Percentiles rank a stretch among this genome's conserved stretches.
Evolutionary conservation across 176 grass and related monocot genomes (phyloP).

Genomic region (Triticum turgidum): DNA sequence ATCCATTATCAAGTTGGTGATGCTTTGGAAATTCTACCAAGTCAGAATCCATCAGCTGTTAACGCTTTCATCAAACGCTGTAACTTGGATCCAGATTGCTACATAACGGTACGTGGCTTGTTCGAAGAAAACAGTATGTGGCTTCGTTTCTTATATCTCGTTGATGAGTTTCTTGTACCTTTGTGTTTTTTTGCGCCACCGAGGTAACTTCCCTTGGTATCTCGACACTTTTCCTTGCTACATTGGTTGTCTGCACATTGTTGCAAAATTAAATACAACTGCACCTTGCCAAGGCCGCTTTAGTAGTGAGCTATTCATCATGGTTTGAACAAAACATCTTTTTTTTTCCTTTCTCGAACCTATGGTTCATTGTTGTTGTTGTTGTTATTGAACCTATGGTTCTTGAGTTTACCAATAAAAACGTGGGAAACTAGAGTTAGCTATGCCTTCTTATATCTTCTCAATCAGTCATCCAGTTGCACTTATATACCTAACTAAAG

Average conservation of each 20-base stretch:
- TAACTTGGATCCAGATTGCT: constrained; percentile 85
- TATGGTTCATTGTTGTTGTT: background rate
- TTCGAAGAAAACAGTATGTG: constrained; percentile 44
- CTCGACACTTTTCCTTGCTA: background rate
- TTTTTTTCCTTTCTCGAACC: background rate
- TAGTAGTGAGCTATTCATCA: background rate
- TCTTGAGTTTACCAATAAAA: constrained; percentile 14
- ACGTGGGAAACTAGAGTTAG: background rate
- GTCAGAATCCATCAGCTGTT: constrained; percentile 66
- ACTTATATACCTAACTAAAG: background rate
- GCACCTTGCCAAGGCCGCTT: background rate
- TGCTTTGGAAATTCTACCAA: constrained; percentile 72
- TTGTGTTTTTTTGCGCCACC: background rate
- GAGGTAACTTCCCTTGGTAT: constrained; percentile 1
- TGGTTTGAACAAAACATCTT: background rate
- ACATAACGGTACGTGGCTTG: constrained; percentile 61
- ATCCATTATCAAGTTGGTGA: constrained; percentile 78
- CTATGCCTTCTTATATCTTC: background rate
- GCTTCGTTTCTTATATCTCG: constrained; percentile 17
- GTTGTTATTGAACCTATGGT: background rate
- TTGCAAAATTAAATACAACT: constrained; percentile 10
- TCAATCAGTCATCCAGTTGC: background rate
- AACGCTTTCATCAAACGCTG: constrained; percentile 80
- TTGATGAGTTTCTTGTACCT: constrained; percentile 2
- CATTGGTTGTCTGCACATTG: background rate